Evolutionary conservation across 805 yeast genomes (phyloP).

Genomic region (Saturnispora silvae): DNA sequence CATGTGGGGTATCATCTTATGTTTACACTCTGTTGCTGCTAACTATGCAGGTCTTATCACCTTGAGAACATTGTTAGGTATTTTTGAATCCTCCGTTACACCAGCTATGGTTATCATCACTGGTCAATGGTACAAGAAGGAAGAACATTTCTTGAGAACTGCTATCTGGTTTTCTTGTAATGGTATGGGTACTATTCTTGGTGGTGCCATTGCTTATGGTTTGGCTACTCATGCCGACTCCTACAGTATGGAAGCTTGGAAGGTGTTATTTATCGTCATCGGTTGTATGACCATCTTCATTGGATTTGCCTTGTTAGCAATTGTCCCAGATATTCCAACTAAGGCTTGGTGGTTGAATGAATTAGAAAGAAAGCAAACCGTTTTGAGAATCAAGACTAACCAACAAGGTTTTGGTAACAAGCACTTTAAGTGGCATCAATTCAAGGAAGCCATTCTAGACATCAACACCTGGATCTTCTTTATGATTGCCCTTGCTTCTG

Average conservation of each 20-base stretch:
- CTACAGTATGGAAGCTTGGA: slow-evolving; percentile 22
- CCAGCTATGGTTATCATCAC: slow-evolving; percentile 29
- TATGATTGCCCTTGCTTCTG: slow-evolving; percentile 17
- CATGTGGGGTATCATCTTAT: slow-evolving; percentile 39
- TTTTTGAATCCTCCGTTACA: slow-evolving; percentile 27
- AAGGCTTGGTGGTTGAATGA: slow-evolving; percentile 27
- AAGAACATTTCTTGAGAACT: slow-evolving; percentile 25
- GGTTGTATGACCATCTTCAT: slow-evolving; percentile 26
- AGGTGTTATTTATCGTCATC: slow-evolving; percentile 24
- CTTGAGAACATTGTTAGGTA: slow-evolving; percentile 41
- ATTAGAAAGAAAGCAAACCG: slow-evolving; percentile 28
- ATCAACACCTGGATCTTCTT: slow-evolving; percentile 34
- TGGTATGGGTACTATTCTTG: slow-evolving; percentile 24
- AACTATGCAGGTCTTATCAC: slow-evolving; percentile 38
- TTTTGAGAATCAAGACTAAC: slow-evolving; percentile 24
- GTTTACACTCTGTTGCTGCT: slow-evolving; percentile 35
- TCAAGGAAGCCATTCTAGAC: slow-evolving; percentile 21
- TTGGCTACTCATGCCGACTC: slow-evolving; percentile 19
- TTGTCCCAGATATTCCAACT: slow-evolving; percentile 27
- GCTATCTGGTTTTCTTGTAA: slow-evolving; percentile 24
- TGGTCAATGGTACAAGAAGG: slow-evolving; percentile 24
- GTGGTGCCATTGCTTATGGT: slow-evolving; percentile 26
- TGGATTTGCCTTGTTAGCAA: slow-evolving; percentile 23
- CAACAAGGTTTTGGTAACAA: slow-evolving; percentile 27
- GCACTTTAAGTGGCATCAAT: slow-evolving; percentile 22